Conservation (phyloP, 2,329 filamentous ascomycete genomes). For the Davidsoniella eucalypti region DNA sequence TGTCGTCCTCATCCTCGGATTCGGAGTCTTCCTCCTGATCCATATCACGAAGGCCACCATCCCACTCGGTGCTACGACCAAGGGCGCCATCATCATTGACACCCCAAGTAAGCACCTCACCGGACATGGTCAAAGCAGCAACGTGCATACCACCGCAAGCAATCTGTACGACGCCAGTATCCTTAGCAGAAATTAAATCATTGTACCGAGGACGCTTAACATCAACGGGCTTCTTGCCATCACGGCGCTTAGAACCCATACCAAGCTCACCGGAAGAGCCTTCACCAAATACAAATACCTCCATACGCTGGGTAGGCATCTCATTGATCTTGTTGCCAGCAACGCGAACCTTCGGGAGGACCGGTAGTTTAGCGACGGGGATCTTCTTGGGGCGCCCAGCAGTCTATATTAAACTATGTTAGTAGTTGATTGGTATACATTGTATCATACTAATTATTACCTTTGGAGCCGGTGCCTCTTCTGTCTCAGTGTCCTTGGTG, state of each 20-base stretch:
- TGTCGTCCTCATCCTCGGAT: conserved; percentile 42
- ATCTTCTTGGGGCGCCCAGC: conserved; percentile 25
- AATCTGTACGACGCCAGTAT: conserved; percentile 59
- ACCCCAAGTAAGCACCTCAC: conserved; percentile 72
- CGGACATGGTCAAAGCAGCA: conserved; percentile 59
- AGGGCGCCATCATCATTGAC: conserved; percentile 75
- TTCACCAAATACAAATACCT: conserved; percentile 69
- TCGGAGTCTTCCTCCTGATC: conserved; percentile 36
- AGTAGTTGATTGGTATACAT: neutral
- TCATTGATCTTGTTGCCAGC: conserved; percentile 56
- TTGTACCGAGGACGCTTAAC: conserved; percentile 74
- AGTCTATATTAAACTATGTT: neutral
- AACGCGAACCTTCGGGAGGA: conserved; percentile 8
- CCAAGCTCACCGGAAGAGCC: conserved; percentile 70
- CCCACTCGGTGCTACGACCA: conserved; percentile 55
- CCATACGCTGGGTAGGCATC: conserved; percentile 44
- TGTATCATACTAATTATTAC: conserved; percentile 13
- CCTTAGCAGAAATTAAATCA: conserved; percentile 42
- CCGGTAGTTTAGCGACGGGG: conserved; percentile 14
- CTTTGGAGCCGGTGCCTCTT: conserved; percentile 7
- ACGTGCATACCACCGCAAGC: conserved; percentile 73
- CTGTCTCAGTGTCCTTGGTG: conserved; percentile 15
- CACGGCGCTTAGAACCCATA: conserved; percentile 50
- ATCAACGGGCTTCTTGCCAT: conserved; percentile 46
- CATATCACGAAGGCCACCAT: conserved; percentile 43